Evolutionary conservation across 495 filamentous ascomycete species (phyloP), one percentile per base, ranked within the genome.

Genomic region (Tuber calosporum): DNA sequence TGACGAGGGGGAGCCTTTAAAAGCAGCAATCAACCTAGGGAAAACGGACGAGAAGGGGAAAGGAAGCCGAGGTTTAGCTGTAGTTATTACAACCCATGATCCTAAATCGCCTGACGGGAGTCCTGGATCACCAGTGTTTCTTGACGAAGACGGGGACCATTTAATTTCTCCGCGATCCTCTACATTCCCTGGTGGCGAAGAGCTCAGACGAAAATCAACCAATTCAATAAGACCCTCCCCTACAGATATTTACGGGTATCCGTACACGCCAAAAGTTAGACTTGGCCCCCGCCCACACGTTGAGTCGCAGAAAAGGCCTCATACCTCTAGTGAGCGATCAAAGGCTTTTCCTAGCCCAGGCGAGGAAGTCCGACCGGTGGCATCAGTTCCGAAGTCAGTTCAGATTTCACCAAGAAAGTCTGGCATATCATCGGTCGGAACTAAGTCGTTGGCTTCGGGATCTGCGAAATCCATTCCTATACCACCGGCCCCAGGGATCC

Each of bases 221-320:
- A 91, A 89, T 19, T 90, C 91, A 17, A 84, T 87, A 34, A 85
- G 92, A 36, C 87, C 87, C 38, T 86, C 84, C 8, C 80, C 87
- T 42, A 84, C 86, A 15, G 92, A 94, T 66, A 79, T 90, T 26
- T 88, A 91, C 75, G 86, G 83, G 53, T 83, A 86, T 67, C 84
- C 83, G 30, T 87, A 88, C 73, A 82, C 83, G 0, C 87, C 87
- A 75, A 94, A 93, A 75, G 89, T 95, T 72, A 96, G 93, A 80
- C 87, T 94, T 39, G 93, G 91, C 13, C 93, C 93, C 30, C 87
- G 93, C 69, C 93, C 92, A 69, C 92, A 91, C 5, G 83, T 90
- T 37, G 93, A 96, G 75, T 84, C 85, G 39, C 86, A 82, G 73
- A 88, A 89, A 66, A 86, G 91, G 53, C 88, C 90, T 58, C 86